Evolutionary conservation across 2,329 filamentous ascomycete species (phyloP), one percentile per base, ranked within the genome.

Genomic region (Coniochaeta sp.): DNA sequence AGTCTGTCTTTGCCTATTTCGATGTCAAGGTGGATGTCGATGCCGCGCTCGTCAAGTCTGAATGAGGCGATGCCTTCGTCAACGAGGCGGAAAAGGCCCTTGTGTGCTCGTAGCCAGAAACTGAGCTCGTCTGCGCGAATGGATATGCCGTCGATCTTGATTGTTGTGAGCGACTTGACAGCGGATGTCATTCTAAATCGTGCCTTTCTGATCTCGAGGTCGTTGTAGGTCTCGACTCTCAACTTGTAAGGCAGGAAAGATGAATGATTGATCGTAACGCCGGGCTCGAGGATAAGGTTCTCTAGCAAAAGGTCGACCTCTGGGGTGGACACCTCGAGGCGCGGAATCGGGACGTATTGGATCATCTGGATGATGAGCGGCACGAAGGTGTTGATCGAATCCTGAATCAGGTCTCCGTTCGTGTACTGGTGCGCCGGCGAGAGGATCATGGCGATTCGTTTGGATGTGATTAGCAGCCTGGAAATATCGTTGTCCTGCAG

Each of bases 211-310:
- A 97, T 86, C 65, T 96, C 91, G 36, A 97, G 76, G 65, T 96
- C 89, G 68, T 96, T 97, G 72, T 89, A 88, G 0, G 90, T 93
- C 64, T 92, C 88, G 3, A 97, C 77, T 52, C 89, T 88, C 58
- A 97, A 79, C 59, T 87, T 86, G 75, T 91, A 93, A 0, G 93
- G 93, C 1, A 98, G 80, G 78, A 98, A 98, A 0, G 93, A 96
- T 3, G 89, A 91, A 63, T 88, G 79, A 71, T 96, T 93, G 67
- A 96, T 81, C 0, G 91, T 96, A 60, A 81, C 81, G 7, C 93
- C 93, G 0, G 93, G 93, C 69, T 97, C 91, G 34, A 98, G 81
- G 62, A 98, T 89, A 34, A 98, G 79, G 64, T 96, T 97, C 70
- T 98, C 93, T 2, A 98, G 77, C 1, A 98, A 77, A 5, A 98